Percentiles rank a stretch among this genome's conserved stretches.
These are phyloP conservation scores for Ramalina intermedia DNA, from an alignment of 495 filamentous ascomycete genomes.

Conservation along the genomic window DNA sequence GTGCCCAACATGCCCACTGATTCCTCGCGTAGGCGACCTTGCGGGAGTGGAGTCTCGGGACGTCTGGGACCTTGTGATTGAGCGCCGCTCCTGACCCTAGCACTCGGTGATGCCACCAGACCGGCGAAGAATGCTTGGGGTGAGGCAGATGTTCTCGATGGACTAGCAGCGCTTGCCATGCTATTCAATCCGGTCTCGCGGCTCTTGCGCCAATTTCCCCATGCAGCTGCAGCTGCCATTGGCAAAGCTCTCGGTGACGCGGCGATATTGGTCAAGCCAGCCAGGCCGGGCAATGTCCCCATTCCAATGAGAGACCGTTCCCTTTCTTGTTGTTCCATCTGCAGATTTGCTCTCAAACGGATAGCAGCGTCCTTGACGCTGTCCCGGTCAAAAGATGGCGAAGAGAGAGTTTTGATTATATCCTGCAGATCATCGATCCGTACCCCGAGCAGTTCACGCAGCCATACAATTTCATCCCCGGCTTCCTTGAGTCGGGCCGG, in stretches of 20 bases:
- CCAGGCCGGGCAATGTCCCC: slow-evolving; percentile 35
- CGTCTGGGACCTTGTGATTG: slow-evolving; percentile 26
- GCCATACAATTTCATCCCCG: slow-evolving; percentile 89
- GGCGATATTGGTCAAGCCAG: slow-evolving; percentile 45
- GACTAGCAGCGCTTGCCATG: slow-evolving; percentile 31
- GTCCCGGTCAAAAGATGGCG: slow-evolving; percentile 58
- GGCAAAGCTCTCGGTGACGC: slow-evolving; percentile 69
- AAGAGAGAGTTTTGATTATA: slow-evolving; percentile 65
- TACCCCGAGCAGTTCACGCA: slow-evolving; percentile 83
- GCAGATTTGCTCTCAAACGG: slow-evolving; percentile 78
- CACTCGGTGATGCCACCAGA: slow-evolving; percentile 68
- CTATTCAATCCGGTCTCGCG: slow-evolving; percentile 29
- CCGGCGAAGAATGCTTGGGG: slow-evolving; percentile 48
- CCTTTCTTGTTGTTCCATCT: slow-evolving; percentile 93
- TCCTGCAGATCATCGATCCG: slow-evolving; percentile 84
- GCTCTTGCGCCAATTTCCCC: slow-evolving; percentile 69
- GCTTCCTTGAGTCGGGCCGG: slow-evolving; percentile 70
- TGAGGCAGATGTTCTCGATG: slow-evolving; percentile 42
- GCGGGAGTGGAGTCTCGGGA: slow-evolving; percentile 24
- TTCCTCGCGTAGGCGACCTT: slow-evolving; percentile 8
- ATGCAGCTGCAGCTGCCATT: slow-evolving; percentile 68
- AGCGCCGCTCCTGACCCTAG: slow-evolving; percentile 45
- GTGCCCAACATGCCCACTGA: too few species aligned
- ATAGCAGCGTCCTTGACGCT: slow-evolving; percentile 80
- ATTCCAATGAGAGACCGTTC: slow-evolving; percentile 48